phyloP scores from a whole-genome alignment of 1,284 basidiomycete genomes.

The Lentinula novae-zelandiae region DNA sequence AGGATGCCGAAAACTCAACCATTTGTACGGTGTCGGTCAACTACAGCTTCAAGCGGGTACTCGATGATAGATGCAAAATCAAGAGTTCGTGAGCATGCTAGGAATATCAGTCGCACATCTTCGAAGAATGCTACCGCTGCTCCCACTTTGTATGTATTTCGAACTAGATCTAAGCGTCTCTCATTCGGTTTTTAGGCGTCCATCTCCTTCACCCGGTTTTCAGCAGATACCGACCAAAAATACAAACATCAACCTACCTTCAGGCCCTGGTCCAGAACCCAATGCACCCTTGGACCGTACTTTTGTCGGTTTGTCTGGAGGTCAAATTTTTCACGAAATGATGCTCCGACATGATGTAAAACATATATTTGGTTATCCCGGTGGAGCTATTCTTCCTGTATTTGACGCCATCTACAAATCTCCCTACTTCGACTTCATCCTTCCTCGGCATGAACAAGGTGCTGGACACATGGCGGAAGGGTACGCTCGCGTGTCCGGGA shows the following conservation, averaged over 20 bases:
- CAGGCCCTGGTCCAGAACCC: constrained; percentile 44
- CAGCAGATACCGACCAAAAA: constrained; percentile 60
- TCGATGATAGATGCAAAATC: constrained; percentile 68
- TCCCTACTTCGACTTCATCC: constrained; percentile 91
- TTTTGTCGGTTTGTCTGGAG: constrained; percentile 93
- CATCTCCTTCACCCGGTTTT: constrained; percentile 60
- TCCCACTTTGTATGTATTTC: constrained; percentile 47
- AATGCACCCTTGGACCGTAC: constrained; percentile 63
- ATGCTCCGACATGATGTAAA: constrained; percentile 97
- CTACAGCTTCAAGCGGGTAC: constrained; percentile 33
- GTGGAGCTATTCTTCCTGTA: constrained; percentile 96
- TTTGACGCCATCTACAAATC: constrained; percentile 99
- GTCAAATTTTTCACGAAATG: constrained; percentile 99
- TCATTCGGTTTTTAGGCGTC: constrained; percentile 43
- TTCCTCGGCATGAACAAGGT: constrained; percentile 96
- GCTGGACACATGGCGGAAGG: constrained; percentile 99
- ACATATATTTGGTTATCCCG: constrained; percentile 97
- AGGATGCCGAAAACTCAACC: constrained; percentile 41
- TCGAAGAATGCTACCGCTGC: constrained; percentile 52
- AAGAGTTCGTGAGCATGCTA: constrained; percentile 66
- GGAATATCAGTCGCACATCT: constrained; percentile 67
- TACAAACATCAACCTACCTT: constrained; percentile 30
- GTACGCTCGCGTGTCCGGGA: constrained; percentile 96
- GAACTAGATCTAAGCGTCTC: background rate
- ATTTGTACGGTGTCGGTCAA: constrained; percentile 51